Conservation (phyloP, 345 rosid species). For the Sonneratia alba region DNA sequence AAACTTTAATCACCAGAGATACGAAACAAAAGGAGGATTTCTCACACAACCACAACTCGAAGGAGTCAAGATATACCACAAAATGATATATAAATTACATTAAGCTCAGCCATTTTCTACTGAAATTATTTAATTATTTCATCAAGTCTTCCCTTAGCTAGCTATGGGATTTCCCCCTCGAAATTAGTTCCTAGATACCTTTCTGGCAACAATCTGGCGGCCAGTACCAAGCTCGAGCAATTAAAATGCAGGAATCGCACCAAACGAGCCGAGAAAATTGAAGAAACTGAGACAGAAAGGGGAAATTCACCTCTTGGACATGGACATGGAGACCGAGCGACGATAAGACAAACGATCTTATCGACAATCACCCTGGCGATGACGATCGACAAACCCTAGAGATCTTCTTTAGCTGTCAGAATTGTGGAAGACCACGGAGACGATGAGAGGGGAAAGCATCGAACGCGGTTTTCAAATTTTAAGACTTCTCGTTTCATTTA, state of each 20-base stretch:
- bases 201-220: neutral
- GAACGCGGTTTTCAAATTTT: too few species aligned
- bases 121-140: too few species aligned
- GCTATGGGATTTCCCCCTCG: neutral
- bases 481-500: too few species aligned
- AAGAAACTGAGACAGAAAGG: neutral
- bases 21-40: neutral
- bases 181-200: neutral
- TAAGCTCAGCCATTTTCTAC: too few species aligned
- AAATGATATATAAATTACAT: too few species aligned
- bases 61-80: too few species aligned
- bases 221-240: neutral
- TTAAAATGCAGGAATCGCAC: neutral
- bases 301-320: slow-evolving; percentile 4
- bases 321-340: slow-evolving; percentile 5
- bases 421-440: neutral
- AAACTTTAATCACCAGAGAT: neutral
- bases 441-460: too few species aligned
- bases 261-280: neutral
- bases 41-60: neutral
- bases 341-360: neutral
- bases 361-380: neutral
- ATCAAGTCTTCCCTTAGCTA: too few species aligned
- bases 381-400: slow-evolving; percentile 2
- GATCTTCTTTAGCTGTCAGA: neutral